A percentile compares a stretch with the other conserved stretches of the same genome.
These are phyloP conservation scores for Artemisia argyi DNA, from an alignment of 129 eudicot genomes.

Conservation along the genomic window DNA sequence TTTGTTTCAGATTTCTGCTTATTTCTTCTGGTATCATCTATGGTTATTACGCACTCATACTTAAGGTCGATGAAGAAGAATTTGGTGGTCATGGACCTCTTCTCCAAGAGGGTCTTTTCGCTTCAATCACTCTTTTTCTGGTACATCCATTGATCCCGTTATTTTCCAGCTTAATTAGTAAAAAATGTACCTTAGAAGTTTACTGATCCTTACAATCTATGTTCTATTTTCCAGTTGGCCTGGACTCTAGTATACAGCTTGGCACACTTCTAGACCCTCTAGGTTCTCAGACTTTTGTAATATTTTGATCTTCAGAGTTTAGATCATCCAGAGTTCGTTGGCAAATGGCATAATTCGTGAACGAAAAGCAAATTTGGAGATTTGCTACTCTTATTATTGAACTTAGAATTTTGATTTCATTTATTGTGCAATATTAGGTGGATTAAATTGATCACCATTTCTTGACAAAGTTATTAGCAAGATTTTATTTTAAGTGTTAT, in stretches of 20 bases:
- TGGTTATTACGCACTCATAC: slow-evolving; percentile 74
- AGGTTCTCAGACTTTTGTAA: neutral
- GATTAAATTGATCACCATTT: slow-evolving; percentile 10
- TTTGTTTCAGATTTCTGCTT: slow-evolving; percentile 65
- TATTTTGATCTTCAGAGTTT: slow-evolving; percentile 12
- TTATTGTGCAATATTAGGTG: slow-evolving; percentile 31
- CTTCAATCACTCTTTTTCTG: slow-evolving; percentile 90
- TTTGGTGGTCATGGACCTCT: slow-evolving; percentile 97
- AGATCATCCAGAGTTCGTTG: slow-evolving; percentile 16
- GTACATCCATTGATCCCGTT: slow-evolving; percentile 30
- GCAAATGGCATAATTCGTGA: slow-evolving; percentile 9
- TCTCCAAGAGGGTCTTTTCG: slow-evolving; percentile 97
- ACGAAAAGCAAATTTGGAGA: slow-evolving; percentile 7
- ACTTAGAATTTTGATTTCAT: slow-evolving; percentile 14
- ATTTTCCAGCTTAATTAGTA: neutral
- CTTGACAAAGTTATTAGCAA: neutral
- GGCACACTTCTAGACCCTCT: slow-evolving; percentile 65
- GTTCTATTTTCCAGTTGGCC: slow-evolving; percentile 60
- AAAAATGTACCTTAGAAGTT: neutral
- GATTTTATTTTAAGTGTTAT: too few relatives aligned
- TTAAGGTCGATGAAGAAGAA: slow-evolving; percentile 94
- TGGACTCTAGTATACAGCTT: slow-evolving; percentile 98
- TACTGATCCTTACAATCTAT: neutral
- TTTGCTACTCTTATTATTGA: slow-evolving; percentile 16
- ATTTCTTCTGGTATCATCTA: slow-evolving; percentile 82